A percentile compares a stretch with the other conserved stretches of the same genome.
These are phyloP conservation scores for Osmanthus fragrans DNA, from an alignment of 257 asterid species.

Conservation along the genomic window DNA sequence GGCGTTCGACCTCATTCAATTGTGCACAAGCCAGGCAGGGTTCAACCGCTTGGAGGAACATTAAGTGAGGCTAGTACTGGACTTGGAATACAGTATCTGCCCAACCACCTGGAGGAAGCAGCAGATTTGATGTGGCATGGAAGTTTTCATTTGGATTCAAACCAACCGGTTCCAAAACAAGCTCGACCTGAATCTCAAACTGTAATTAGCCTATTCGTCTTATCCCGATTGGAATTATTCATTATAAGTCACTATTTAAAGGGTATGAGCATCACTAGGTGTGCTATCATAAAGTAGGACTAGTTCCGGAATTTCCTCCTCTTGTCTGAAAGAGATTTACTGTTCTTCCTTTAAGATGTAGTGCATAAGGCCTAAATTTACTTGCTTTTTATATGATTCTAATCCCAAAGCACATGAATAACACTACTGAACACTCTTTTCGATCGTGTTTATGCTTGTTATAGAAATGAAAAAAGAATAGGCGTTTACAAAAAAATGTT, in stretches of 20 bases:
- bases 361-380: slow-evolving; percentile 18
- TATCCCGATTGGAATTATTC: slow-evolving; percentile 13
- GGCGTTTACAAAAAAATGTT: not conserved
- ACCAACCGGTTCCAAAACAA: slow-evolving; percentile 36
- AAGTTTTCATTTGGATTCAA: slow-evolving; percentile 60
- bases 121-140: slow-evolving; percentile 78
- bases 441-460: slow-evolving; percentile 8
- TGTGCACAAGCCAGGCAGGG: slow-evolving; percentile 59
- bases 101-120: slow-evolving; percentile 36
- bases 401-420: slow-evolving; percentile 15
- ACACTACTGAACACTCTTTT: slow-evolving; percentile 5
- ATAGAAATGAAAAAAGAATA: not conserved
- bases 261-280: slow-evolving; percentile 18
- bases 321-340: slow-evolving; percentile 23
- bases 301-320: slow-evolving; percentile 12
- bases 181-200: slow-evolving; percentile 86
- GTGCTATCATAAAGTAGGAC: slow-evolving; percentile 15
- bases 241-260: slow-evolving; percentile 23
- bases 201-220: slow-evolving; percentile 35
- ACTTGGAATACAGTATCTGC: slow-evolving; percentile 41
- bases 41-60: slow-evolving; percentile 35
- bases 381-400: slow-evolving; percentile 19
- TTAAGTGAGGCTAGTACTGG: slow-evolving; percentile 44
- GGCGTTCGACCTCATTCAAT: slow-evolving; percentile 80
- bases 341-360: slow-evolving; percentile 23